Evolutionary conservation across 2,329 filamentous ascomycete genomes (phyloP).

Genomic region (Metarhizium rileyi): DNA sequence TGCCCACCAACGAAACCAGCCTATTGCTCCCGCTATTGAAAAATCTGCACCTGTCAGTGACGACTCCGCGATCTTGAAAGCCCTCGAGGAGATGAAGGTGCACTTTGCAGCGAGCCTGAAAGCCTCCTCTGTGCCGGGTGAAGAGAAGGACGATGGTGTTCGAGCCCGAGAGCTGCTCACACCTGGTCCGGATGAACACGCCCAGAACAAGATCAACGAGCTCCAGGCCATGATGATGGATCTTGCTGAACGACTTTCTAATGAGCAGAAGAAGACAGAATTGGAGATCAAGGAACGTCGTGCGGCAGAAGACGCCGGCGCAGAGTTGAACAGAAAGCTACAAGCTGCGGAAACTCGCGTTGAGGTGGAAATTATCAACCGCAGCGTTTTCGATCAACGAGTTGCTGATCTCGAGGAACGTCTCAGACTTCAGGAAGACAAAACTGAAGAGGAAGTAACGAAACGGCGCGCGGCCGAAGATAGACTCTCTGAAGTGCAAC

Average conservation of each 20-base stretch:
- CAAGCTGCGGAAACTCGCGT: constrained; percentile 48
- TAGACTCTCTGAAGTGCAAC: constrained; percentile 61
- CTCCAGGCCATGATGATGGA: constrained; percentile 50
- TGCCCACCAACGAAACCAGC: constrained; percentile 37
- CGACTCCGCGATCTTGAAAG: constrained; percentile 50
- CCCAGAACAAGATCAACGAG: constrained; percentile 44
- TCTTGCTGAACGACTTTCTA: constrained; percentile 46
- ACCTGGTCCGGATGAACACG: constrained; percentile 40
- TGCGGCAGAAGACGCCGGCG: constrained; percentile 41
- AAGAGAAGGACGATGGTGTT: constrained; percentile 40
- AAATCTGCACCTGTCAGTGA: constrained; percentile 14
- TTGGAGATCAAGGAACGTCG: constrained; percentile 39
- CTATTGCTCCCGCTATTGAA: constrained; percentile 16
- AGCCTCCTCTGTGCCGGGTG: constrained; percentile 22
- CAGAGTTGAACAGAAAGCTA: constrained; percentile 44
- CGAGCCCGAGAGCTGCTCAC: constrained; percentile 38
- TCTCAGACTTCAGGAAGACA: constrained; percentile 52
- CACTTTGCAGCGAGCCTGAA: constrained; percentile 24
- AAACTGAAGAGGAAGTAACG: constrained; percentile 54
- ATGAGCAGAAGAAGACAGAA: constrained; percentile 38
- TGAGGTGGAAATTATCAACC: constrained; percentile 52
- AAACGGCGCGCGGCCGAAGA: constrained; percentile 61
- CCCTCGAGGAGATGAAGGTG: constrained; percentile 53
- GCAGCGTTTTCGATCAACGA: constrained; percentile 48
- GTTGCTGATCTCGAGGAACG: constrained; percentile 61